Evolutionary conservation across 371 early-diverging fungal species (phyloP), one percentile per base, ranked within the genome.

Genomic region (Batrachochytrium dendrobatidis): DNA sequence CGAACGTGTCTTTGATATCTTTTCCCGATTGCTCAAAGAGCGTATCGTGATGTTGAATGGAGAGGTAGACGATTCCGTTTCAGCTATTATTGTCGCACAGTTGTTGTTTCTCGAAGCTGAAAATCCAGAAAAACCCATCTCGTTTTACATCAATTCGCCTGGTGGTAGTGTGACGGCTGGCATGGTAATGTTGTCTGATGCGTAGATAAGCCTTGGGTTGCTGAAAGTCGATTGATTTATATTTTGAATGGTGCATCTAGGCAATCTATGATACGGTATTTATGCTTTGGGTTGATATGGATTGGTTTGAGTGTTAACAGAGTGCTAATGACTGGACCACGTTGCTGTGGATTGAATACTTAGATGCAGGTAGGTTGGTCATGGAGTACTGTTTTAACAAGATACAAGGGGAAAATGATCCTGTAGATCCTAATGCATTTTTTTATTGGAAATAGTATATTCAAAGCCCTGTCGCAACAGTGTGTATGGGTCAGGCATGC

Each of bases 141-240:
- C 83, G 53, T 68, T 98, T 44, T 98, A 98, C 72, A 94, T 98
- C 74, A 97, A 97, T 58, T 74, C 74, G 33, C 98, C 98, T 0
- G 96, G 98, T 33, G 96, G 98, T 33, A 85, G 85, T 67, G 96
- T 97, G 22, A 95, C 96, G 5, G 86, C 93, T 10, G 95, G 98
- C 15, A 83, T 95, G 90, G 97, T 73, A 24, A 39, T 63, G 10
- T 53, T 28, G 58, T 4, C 8, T n/a, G n/a, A n/a, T n/a, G n/a
- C n/a, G n/a, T n/a, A n/a, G n/a, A n/a, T n/a, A n/a, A n/a, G 34
- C 1, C 0, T 35, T 49, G 24, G 52, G 18, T 24, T 3, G 49
- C 4, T 20, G 39, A 39, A 20, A 39, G 39, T 20, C 15, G 39
- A 4, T 51, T 51, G 52, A 6, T 12, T 5, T 7, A 28, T 49